Percentiles rank a stretch among this genome's conserved stretches.
phyloP scores from a whole-genome alignment of 148 eudicot species.

The Diospyros kaki region DNA sequence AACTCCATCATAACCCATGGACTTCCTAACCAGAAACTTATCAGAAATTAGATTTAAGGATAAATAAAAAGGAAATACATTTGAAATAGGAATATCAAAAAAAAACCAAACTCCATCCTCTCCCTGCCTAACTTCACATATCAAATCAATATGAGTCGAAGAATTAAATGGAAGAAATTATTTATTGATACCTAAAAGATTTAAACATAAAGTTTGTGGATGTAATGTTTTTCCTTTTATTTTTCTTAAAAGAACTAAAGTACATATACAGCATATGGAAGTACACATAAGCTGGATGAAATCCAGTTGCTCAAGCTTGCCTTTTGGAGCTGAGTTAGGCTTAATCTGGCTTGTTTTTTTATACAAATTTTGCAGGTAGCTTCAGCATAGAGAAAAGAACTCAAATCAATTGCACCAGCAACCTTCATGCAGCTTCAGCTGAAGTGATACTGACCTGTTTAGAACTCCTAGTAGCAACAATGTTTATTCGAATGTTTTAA shows the following conservation, averaged over 20 bases:
- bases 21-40: background rate
- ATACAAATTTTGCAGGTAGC: background rate
- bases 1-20: background rate
- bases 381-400: background rate
- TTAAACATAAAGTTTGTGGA: background rate
- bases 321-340: background rate
- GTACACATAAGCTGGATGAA: background rate
- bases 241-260: background rate
- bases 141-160: background rate
- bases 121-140: background rate
- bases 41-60: background rate
- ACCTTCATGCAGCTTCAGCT: background rate
- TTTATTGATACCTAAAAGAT: background rate
- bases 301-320: slow-evolving; percentile 5
- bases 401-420: background rate
- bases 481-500: background rate
- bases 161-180: background rate
- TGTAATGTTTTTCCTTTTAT: background rate
- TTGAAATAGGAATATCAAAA: background rate
- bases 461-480: background rate
- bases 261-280: background rate
- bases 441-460: background rate
- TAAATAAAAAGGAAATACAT: background rate
- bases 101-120: background rate
- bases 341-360: background rate